Conservation (phyloP, 495 filamentous ascomycete species). For the Entonaema liquescens region DNA sequence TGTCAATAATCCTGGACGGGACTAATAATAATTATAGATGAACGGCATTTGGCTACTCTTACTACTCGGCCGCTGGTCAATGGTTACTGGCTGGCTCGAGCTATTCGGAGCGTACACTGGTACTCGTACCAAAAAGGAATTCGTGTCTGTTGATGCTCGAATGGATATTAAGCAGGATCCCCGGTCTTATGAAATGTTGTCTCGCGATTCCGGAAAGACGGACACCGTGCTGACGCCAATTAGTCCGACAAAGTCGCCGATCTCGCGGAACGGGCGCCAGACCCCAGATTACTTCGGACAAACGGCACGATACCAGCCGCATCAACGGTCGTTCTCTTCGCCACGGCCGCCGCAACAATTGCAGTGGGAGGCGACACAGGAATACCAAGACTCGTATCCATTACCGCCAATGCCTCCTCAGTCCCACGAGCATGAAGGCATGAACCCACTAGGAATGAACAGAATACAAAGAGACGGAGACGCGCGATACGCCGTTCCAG, state of each 20-base stretch:
- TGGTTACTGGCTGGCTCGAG: conserved; percentile 85
- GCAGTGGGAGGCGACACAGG: conserved; percentile 52
- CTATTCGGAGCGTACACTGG: conserved; percentile 58
- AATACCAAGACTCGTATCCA: conserved; percentile 41
- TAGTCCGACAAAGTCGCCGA: conserved; percentile 52
- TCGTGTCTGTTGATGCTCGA: conserved; percentile 86
- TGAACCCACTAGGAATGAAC: conserved; percentile 60
- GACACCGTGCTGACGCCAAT: conserved; percentile 58
- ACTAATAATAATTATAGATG: conserved; percentile 57
- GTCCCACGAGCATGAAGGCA: conserved; percentile 39
- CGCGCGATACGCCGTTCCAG: conserved; percentile 25
- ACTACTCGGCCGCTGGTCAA: conserved; percentile 80
- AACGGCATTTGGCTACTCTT: conserved; percentile 87
- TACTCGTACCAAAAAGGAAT: conserved; percentile 68
- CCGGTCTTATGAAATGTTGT: conserved; percentile 86
- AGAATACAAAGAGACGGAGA: conserved; percentile 51
- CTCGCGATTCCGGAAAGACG: conserved; percentile 59
- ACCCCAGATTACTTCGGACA: conserved; percentile 61
- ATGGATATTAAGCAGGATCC: conserved; percentile 67
- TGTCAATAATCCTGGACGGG: background rate
- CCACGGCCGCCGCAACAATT: conserved; percentile 52
- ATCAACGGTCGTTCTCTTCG: conserved; percentile 58
- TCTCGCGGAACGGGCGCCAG: conserved; percentile 48
- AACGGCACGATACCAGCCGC: conserved; percentile 56
- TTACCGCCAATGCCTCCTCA: conserved; percentile 33